phyloP scores from a whole-genome alignment of 2,329 filamentous ascomycete species.

The Ophiocordyceps camponoti-floridani region DNA sequence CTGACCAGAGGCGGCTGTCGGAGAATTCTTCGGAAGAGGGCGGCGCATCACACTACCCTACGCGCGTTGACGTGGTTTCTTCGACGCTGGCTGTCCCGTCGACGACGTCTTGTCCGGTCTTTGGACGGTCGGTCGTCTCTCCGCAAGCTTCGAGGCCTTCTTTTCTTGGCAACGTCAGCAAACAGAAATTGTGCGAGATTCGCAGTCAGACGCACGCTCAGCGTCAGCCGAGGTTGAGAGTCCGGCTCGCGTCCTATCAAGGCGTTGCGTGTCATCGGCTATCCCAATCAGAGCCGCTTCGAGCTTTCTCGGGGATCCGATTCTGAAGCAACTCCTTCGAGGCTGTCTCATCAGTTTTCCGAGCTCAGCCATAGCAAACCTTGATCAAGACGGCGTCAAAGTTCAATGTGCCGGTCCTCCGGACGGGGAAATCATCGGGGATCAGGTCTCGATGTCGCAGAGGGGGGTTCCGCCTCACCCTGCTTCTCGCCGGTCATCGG shows the following conservation, averaged over 20 bases:
- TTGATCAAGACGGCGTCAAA: slow-evolving; percentile 5
- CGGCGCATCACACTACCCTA: too few relatives aligned
- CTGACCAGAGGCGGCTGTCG: neutral
- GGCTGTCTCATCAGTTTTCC: slow-evolving; percentile 11
- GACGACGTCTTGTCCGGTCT: neutral
- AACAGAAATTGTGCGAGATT: too few relatives aligned
- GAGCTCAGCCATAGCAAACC: too few relatives aligned
- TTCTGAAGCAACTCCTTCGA: too few relatives aligned
- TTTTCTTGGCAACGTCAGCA: neutral
- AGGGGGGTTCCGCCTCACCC: slow-evolving; percentile 37
- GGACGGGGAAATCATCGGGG: slow-evolving; percentile 33
- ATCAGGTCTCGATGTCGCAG: slow-evolving; percentile 47
- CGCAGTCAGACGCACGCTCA: too few relatives aligned
- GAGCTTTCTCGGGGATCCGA: too few relatives aligned
- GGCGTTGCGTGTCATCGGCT: too few relatives aligned
- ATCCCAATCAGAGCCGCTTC: too few relatives aligned
- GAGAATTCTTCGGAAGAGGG: too few relatives aligned
- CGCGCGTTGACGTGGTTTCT: neutral
- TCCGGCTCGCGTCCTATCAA: too few relatives aligned
- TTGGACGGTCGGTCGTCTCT: neutral
- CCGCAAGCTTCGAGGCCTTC: neutral
- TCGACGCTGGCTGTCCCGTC: neutral
- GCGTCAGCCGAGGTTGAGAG: too few relatives aligned
- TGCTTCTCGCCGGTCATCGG: slow-evolving; percentile 30
- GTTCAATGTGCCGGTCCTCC: slow-evolving; percentile 40